These are phyloP conservation scores for Selenicereus undatus DNA, from an alignment of 148 eudicot species.

Conservation along the genomic window DNA sequence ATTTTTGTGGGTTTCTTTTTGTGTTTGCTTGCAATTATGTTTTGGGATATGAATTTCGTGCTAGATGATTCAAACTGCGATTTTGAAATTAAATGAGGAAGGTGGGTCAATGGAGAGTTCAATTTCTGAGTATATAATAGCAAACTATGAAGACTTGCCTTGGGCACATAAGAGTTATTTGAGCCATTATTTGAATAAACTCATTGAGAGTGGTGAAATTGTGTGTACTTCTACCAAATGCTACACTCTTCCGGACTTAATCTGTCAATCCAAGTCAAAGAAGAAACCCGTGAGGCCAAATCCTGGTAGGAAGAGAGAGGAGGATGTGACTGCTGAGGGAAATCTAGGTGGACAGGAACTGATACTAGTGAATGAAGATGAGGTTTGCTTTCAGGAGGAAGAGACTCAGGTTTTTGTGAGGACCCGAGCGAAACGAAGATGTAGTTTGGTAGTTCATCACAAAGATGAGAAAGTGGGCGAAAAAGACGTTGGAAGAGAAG, in stretches of 20 bases:
- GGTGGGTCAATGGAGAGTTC: constrained; percentile 48
- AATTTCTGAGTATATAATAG: constrained; percentile 41
- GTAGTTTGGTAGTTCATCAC: background rate
- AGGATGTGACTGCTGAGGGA: background rate
- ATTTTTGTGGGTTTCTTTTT: background rate
- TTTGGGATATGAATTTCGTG: constrained; percentile 13
- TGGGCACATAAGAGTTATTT: constrained; percentile 49
- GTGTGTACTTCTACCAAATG: constrained; percentile 1
- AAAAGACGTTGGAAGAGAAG: constrained; percentile 8
- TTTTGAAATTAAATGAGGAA: constrained; percentile 42
- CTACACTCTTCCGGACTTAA: background rate
- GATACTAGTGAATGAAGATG: background rate
- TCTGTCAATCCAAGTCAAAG: background rate
- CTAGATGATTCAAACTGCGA: constrained; percentile 63
- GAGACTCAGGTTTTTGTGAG: background rate
- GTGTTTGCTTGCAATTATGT: background rate
- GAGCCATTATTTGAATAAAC: constrained; percentile 44
- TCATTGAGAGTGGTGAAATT: constrained; percentile 47
- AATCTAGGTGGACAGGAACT: constrained; percentile 2
- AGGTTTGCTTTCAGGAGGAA: constrained; percentile 13
- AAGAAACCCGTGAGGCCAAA: constrained; percentile 1
- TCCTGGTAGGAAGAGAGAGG: background rate
- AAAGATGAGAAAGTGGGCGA: constrained; percentile 10
- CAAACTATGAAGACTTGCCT: constrained; percentile 47
- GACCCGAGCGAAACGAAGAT: constrained; percentile 1